Conservation (phyloP, 345 rosid genomes). For the rapeseed (Brassica napus) region DNA sequence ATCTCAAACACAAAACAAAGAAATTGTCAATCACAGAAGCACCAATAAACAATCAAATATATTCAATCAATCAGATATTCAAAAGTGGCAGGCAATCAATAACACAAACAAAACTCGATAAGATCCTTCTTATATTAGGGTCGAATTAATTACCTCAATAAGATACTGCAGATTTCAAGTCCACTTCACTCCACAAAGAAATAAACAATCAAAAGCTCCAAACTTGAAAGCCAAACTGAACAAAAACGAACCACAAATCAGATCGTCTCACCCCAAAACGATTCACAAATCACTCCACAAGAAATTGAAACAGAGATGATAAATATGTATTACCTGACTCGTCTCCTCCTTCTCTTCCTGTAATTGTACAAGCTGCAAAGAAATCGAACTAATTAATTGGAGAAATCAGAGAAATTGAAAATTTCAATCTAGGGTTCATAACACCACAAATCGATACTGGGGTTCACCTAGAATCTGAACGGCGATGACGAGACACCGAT, state of each 20-base stretch:
- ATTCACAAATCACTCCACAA: too few species aligned
- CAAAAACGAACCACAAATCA: neutral
- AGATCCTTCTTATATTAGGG: too few species aligned
- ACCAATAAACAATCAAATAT: neutral
- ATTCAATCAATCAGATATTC: neutral
- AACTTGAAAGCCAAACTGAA: neutral
- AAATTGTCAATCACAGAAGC: neutral
- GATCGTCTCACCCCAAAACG: too few species aligned
- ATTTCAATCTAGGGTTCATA: neutral
- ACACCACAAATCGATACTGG: neutral
- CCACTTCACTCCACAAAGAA: neutral
- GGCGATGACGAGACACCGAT: neutral
- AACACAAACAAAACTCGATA: neutral
- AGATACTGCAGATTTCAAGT: neutral
- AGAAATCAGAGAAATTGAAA: neutral
- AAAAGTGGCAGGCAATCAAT: neutral
- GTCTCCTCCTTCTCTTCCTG: too few species aligned
- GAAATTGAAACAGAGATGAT: too few species aligned
- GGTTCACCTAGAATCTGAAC: neutral
- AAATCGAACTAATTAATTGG: too few species aligned
- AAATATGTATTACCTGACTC: too few species aligned
- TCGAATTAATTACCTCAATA: neutral
- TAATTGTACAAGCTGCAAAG: neutral
- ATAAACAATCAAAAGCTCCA: neutral
- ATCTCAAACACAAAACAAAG: neutral